Base-by-base conservation (phyloP, 1,139 yeast species). In the Hyphopichia burtonii region DNA sequence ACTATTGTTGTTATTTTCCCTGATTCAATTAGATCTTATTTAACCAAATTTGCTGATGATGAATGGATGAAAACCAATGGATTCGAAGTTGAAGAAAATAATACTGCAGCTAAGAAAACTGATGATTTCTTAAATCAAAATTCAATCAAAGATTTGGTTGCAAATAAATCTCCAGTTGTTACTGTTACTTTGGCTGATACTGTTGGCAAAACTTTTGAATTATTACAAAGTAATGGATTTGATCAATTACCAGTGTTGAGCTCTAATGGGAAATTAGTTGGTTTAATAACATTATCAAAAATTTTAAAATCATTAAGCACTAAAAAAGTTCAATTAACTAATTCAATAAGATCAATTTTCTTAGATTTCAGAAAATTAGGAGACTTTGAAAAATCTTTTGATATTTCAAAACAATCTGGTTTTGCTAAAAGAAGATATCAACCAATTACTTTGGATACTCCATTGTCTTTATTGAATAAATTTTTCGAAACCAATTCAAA, bases 21-120 rank as follows among this genome's bases (percentile, higher is more conserved):
- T 41, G 96, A 88, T 62, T 83, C 93, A 35, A 81, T 88, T 57
- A 82, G 96, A 71, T 86, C 95, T 12, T 88, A 88, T 70, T 76
- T 88, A 63, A 82, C 93, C 51, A 88, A 88, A 69, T 88, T 88
- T 59, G 93, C 88, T 39, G 96, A 88, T 62, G 95, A 88, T 58
- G 95, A 86, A 67, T 88, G 96, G 96, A 82, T 88, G 87, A 79
- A 77, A 63, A 81, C 80, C 54, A 86, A 87, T 61, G 87, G 89
- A 5, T 83, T 88, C 58, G 68, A 67, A 47, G 71, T 71, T 34
- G 86, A 80, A 47, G 74, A 66, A 50, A 61, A 66, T 39, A 63
- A 72, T 47, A 74, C 75, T 41, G 65, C 69, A 36, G 67, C 71
- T 38, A 65, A 68, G 51, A 71, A 74, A 57, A 67, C 77, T 44